A percentile compares a stretch with the other conserved stretches of the same genome.
phyloP scores from a whole-genome alignment of 495 filamentous ascomycete species.

The Penicillium daleae region DNA sequence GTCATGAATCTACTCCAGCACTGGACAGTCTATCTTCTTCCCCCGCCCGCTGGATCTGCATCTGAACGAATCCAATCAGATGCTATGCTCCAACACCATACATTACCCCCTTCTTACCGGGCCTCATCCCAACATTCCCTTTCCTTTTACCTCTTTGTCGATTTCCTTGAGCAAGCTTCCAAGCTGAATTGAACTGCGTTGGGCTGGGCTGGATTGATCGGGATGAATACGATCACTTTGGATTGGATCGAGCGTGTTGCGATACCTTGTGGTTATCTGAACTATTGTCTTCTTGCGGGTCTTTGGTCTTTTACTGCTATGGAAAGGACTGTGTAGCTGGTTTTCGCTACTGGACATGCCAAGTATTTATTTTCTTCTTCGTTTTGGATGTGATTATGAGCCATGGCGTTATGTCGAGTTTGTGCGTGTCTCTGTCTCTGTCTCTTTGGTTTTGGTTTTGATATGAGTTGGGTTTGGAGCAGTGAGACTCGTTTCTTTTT shows the following conservation, averaged over 20 bases:
- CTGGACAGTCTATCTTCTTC: neutral
- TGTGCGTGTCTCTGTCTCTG: neutral
- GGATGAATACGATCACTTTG: neutral
- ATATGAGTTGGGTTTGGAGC: neutral
- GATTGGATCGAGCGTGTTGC: neutral
- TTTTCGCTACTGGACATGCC: too few species aligned
- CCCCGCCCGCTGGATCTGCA: neutral
- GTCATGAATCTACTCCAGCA: neutral
- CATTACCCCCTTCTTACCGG: neutral
- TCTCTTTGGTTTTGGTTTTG: neutral
- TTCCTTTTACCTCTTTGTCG: neutral
- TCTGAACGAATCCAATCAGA: neutral
- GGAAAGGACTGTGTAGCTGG: too few species aligned
- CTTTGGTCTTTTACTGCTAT: too few species aligned
- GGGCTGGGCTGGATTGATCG: neutral
- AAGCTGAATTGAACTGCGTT: neutral
- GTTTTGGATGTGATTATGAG: conserved; percentile 23
- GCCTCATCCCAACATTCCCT: neutral
- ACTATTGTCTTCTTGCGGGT: neutral
- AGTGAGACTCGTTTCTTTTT: neutral
- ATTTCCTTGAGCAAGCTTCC: conserved; percentile 6
- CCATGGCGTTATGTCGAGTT: conserved; percentile 22
- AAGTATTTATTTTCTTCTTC: neutral
- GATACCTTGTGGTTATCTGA: neutral
- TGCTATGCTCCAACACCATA: neutral